These are phyloP conservation scores for Alternaria hordeiaustralica DNA, from an alignment of 2,329 filamentous ascomycete genomes.

Conservation along the genomic window DNA sequence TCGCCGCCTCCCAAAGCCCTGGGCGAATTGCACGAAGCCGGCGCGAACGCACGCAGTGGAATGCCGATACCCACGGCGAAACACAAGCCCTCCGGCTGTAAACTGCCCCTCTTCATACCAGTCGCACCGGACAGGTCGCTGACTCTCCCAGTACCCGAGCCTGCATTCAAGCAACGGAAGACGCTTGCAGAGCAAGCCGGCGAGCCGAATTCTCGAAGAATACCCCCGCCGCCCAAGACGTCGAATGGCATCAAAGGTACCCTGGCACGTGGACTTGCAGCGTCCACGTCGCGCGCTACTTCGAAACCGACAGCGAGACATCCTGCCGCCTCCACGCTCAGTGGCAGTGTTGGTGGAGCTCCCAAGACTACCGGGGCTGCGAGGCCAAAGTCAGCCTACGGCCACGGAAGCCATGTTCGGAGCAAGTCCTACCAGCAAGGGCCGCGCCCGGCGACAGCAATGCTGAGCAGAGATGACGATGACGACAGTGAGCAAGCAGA, in stretches of 20 bases:
- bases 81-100: slow-evolving; percentile 60
- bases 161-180: slow-evolving; percentile 56
- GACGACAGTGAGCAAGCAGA: slow-evolving; percentile 48
- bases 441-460: slow-evolving; percentile 48
- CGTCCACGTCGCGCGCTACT: slow-evolving; percentile 51
- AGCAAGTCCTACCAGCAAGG: slow-evolving; percentile 55
- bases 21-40: slow-evolving; percentile 59
- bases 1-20: slow-evolving; percentile 46
- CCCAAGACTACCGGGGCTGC: slow-evolving; percentile 53
- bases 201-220: slow-evolving; percentile 54
- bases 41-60: slow-evolving; percentile 60
- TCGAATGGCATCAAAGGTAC: slow-evolving; percentile 54
- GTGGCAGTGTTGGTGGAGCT: slow-evolving; percentile 61
- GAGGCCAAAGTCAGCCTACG: slow-evolving; percentile 59
- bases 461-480: slow-evolving; percentile 53
- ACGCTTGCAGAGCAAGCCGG: slow-evolving; percentile 57
- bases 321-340: slow-evolving; percentile 58
- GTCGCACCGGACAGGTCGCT: slow-evolving; percentile 20
- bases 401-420: slow-evolving; percentile 48
- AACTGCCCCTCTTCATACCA: slow-evolving; percentile 20
- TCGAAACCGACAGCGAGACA: slow-evolving; percentile 52
- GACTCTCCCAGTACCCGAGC: slow-evolving; percentile 51
- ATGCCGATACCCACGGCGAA: slow-evolving; percentile 59
- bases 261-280: slow-evolving; percentile 49
- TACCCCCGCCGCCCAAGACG: slow-evolving; percentile 51